Base-by-base conservation (phyloP, 2,329 filamentous ascomycete species). In the Colletotrichum eremochloae region DNA sequence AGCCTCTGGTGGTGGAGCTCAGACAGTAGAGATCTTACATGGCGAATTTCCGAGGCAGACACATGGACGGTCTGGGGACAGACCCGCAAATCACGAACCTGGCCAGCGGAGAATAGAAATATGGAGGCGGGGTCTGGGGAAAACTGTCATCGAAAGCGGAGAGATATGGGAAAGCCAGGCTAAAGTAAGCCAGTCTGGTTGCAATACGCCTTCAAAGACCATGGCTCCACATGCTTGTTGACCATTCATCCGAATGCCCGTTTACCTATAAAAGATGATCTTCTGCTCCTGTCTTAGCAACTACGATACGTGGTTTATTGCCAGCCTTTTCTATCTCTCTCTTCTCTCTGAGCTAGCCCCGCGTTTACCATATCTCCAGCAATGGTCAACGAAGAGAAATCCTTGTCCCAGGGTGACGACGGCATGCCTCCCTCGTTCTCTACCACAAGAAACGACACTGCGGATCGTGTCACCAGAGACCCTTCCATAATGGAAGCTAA, bases 121-220 rank as follows among this genome's bases (percentile, higher is more conserved):
- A 42, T 20, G 66, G 60, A 69, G 58, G 60, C 69, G 66, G 65
- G 69, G 58, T 69, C 66, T 24, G 66, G 69, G 69, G 69, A 69
- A 69, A 24, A 38, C 15, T 33, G 31, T 64, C 48, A 11, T 52
- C 7, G 11, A 15, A n/a, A 44, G 66, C 38, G 58, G 66, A 40
- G 65, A 52, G 18, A 31, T 6, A 42, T 58, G 69, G 69, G 48
- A 66, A 68, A 63, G 33, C 20, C 14, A 58, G 31, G n/a, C 8
- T 20, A 29, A 33, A 33, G 38, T 2, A 24, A 18, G 12, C 29
- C 18, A 18, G 24, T 14, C 18, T 31, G 3, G 42, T 44, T 31
- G n/a, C 38, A 24, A 60, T 18, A 18, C 4, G 42, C 12, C 58
- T 31, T 24, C 18, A 36, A 18, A 6, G 24, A 20, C 36, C 20